Conservation (phyloP, 345 rosid genomes). For the Salix brachista region DNA sequence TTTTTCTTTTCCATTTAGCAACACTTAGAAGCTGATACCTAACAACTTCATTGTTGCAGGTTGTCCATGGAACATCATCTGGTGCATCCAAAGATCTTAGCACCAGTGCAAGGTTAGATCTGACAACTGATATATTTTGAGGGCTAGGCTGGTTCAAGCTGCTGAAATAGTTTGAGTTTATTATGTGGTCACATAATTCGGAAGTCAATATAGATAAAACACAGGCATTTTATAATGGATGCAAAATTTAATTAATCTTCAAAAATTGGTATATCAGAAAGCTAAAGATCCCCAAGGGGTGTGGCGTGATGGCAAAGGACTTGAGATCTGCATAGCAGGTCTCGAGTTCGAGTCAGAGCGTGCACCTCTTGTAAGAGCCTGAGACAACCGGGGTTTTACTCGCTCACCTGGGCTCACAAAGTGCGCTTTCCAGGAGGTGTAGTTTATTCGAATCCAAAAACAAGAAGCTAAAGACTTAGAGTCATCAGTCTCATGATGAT, state of each 20-base stretch:
- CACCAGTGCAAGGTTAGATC: conserved; percentile 41
- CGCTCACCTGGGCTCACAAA: no score
- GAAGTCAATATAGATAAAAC: neutral
- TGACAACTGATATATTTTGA: neutral
- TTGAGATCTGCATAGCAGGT: no score
- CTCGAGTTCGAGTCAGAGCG: no score
- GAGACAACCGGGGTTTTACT: no score
- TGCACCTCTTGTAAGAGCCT: no score
- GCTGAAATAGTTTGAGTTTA: neutral
- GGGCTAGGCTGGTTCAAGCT: neutral
- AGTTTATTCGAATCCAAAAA: no score
- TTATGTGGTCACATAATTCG: neutral
- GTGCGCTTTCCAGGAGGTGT: no score
- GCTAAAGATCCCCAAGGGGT: neutral
- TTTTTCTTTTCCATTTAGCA: neutral
- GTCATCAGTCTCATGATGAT: neutral
- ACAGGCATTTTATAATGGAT: neutral
- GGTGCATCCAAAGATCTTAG: conserved; percentile 39
- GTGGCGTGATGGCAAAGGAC: no score
- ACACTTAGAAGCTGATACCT: neutral
- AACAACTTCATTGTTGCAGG: conserved; percentile 36
- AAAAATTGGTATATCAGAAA: neutral
- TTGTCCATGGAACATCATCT: conserved; percentile 41
- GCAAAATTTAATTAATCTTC: neutral
- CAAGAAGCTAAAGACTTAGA: neutral